Percentiles rank a stretch among this genome's conserved stretches.
phyloP scores from a whole-genome alignment of 2,329 filamentous ascomycete genomes.

The Ophiocordyceps robertsii region DNA sequence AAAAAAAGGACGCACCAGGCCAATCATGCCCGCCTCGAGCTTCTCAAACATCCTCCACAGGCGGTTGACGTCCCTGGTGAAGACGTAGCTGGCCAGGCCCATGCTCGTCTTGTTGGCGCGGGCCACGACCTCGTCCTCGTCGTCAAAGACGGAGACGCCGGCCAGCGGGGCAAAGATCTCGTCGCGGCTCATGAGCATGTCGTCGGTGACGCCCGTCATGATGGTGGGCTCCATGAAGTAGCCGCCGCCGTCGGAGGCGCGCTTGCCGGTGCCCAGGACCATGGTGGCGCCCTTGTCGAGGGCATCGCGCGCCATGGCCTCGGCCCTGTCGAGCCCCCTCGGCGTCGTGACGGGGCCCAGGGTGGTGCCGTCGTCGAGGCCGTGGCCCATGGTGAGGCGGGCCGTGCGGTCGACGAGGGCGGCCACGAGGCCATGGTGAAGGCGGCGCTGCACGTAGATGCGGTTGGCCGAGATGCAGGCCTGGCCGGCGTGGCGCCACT shows the following conservation, averaged over 20 bases:
- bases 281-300: slow-evolving; percentile 43
- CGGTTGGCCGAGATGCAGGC: slow-evolving; percentile 56
- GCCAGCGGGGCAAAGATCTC: slow-evolving; percentile 64
- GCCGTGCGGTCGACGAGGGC: slow-evolving; percentile 37
- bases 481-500: slow-evolving; percentile 62
- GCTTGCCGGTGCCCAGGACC: slow-evolving; percentile 39
- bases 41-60: slow-evolving; percentile 29
- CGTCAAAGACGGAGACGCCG: slow-evolving; percentile 54
- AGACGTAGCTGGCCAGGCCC: slow-evolving; percentile 61
- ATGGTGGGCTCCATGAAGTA: slow-evolving; percentile 62
- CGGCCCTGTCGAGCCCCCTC: slow-evolving; percentile 18
- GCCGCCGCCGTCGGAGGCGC: slow-evolving; percentile 31
- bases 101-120: slow-evolving; percentile 54
- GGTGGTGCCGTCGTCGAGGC: slow-evolving; percentile 26
- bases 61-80: slow-evolving; percentile 32
- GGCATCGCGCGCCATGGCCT: slow-evolving; percentile 44
- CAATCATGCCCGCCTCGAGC: slow-evolving; percentile 31
- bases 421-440: slow-evolving; percentile 47
- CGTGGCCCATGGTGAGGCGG: slow-evolving; percentile 47
- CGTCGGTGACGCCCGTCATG: slow-evolving; percentile 48
- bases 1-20: slow-evolving; percentile 15
- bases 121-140: slow-evolving; percentile 54
- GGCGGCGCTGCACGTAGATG: slow-evolving; percentile 43
- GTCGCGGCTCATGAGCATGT: slow-evolving; percentile 54
- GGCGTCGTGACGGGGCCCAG: slow-evolving; percentile 22